Evolutionary conservation across 371 early-diverging fungal species (phyloP).

Genomic region (Mortierella sp.): DNA sequence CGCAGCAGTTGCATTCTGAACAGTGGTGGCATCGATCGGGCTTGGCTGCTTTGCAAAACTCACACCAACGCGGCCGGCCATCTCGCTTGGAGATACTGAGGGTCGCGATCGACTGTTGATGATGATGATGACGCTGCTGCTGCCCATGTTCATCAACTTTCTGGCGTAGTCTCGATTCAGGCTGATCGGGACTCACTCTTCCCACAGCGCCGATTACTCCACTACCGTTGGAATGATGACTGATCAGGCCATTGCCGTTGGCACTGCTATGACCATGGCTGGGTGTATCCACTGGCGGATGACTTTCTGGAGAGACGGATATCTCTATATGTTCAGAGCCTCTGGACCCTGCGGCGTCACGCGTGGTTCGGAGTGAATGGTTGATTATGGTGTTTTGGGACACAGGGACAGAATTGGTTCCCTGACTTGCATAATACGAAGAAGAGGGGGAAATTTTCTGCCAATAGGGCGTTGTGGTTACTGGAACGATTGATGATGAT

Average conservation of each 20-base stretch:
- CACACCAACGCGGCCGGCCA: conserved; percentile 66
- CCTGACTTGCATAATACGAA: background rate
- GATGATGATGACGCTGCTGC: background rate
- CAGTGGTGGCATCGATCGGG: conserved; percentile 96
- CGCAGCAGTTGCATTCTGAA: conserved; percentile 86
- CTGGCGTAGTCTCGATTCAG: conserved; percentile 4
- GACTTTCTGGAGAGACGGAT: no score
- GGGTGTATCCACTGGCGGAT: no score
- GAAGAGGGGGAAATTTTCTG: conserved; percentile 1
- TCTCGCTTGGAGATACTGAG: conserved; percentile 59
- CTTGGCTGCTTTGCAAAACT: conserved; percentile 68
- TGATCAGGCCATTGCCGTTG: no score
- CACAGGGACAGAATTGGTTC: no score
- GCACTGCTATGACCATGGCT: background rate
- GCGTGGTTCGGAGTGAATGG: no score
- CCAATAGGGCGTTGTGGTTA: conserved; percentile 37
- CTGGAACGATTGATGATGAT: conserved; percentile 18
- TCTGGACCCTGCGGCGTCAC: no score
- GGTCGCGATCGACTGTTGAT: conserved; percentile 48
- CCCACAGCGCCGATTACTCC: no score
- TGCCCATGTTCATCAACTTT: background rate
- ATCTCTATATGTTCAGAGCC: no score
- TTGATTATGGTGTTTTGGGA: no score
- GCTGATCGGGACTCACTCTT: conserved; percentile 2
- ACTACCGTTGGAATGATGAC: no score